Evolutionary conservation across 2,329 filamentous ascomycete species (phyloP).

Genomic region (Penicillium sp.): DNA sequence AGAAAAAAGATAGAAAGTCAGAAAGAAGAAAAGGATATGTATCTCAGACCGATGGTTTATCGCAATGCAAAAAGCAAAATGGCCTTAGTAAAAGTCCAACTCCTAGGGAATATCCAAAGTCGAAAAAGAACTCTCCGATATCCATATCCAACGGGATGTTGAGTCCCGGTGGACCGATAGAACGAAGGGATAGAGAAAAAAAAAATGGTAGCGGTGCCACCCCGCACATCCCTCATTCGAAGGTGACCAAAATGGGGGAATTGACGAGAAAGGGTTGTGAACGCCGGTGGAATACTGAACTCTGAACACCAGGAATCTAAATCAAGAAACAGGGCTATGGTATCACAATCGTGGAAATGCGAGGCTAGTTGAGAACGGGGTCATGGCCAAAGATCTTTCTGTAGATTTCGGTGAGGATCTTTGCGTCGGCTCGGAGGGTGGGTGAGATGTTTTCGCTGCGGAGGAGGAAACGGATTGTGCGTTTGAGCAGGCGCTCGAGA

Average conservation of each 20-base stretch:
- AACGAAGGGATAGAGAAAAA: neutral
- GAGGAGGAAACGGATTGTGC: constrained; percentile 74
- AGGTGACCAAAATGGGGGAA: neutral
- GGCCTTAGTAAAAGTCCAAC: constrained; percentile 3
- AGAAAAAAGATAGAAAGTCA: neutral
- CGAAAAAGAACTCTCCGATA: neutral
- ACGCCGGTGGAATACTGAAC: constrained; percentile 1
- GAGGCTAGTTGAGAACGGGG: constrained; percentile 6
- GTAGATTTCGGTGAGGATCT: constrained; percentile 63
- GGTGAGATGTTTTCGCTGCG: constrained; percentile 71
- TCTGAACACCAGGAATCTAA: constrained; percentile 3
- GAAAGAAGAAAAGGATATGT: neutral
- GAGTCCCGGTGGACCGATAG: neutral
- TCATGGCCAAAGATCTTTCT: constrained; percentile 43
- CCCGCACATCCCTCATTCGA: neutral
- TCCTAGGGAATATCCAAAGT: neutral
- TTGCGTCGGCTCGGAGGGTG: constrained; percentile 69
- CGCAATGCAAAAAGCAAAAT: neutral
- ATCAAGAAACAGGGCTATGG: constrained; percentile 4
- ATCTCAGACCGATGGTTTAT: constrained; percentile 1
- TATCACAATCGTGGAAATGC: neutral
- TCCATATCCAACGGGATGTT: no score
- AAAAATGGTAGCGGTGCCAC: neutral
- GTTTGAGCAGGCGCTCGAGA: constrained; percentile 62
- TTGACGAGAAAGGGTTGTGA: neutral